Percentiles rank a stretch among this genome's conserved stretches.
These are phyloP conservation scores for Plasmodium cynomolgi DNA, from an alignment of 169 alveolate genomes.

Conservation along the genomic window DNA sequence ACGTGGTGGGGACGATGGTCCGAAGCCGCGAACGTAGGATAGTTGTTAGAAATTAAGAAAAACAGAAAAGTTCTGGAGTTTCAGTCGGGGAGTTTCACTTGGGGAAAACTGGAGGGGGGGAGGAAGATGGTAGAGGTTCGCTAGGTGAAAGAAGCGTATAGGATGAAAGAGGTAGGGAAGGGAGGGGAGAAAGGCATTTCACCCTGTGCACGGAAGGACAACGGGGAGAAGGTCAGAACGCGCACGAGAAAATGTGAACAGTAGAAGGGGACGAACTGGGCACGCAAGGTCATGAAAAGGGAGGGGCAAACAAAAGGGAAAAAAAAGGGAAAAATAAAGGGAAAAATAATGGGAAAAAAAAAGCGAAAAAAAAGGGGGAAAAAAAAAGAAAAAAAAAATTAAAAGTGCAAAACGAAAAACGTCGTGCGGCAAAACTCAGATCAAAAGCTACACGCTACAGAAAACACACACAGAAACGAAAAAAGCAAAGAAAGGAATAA, in stretches of 20 bases:
- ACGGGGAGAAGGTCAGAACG: not conserved
- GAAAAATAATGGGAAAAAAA: not conserved
- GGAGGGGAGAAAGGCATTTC: not conserved
- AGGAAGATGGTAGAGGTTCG: not conserved
- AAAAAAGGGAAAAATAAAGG: not conserved
- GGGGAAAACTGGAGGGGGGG: not conserved
- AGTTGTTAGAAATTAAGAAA: not conserved
- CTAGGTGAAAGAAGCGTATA: not conserved
- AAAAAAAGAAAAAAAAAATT: not conserved
- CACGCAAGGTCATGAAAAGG: not conserved
- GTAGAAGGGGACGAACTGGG: not conserved
- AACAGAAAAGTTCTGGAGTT: not conserved
- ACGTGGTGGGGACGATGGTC: not conserved
- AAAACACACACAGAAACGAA: not conserved
- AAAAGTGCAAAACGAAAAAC: not conserved
- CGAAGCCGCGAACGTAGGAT: not conserved
- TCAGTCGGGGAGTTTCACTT: not conserved
- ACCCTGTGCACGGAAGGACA: not conserved
- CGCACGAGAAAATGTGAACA: not conserved
- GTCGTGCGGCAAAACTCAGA: not conserved
- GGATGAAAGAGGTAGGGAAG: not conserved
- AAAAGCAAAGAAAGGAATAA: not conserved
- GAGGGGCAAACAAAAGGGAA: not conserved
- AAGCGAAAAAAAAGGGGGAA: not conserved
- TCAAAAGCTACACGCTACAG: not conserved